Percentiles rank a stretch among this genome's conserved stretches.
These are phyloP conservation scores for Bipolaris victoriae DNA, from an alignment of 2,329 filamentous ascomycete genomes.

Conservation along the genomic window DNA sequence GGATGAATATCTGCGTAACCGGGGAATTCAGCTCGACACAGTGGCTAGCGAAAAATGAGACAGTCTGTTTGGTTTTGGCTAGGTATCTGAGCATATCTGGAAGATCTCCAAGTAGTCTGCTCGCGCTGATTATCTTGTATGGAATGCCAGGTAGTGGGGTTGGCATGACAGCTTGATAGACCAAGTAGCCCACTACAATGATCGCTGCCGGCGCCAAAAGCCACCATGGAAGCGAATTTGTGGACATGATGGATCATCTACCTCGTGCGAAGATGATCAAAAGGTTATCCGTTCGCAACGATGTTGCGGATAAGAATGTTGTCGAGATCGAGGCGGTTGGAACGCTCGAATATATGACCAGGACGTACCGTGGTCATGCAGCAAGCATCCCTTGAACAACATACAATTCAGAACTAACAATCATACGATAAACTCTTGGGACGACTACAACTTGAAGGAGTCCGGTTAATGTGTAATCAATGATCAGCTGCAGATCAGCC, in stretches of 20 bases:
- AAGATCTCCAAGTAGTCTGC: background rate
- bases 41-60: background rate
- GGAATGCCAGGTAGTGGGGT: background rate
- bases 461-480: background rate
- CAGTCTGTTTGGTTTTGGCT: background rate
- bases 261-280: background rate
- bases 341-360: background rate
- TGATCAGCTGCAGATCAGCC: background rate
- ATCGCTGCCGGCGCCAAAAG: background rate
- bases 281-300: background rate
- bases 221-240: background rate
- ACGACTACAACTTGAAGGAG: background rate
- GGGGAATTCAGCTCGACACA: background rate
- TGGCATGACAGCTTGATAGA: background rate
- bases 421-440: background rate
- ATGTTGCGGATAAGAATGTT: background rate
- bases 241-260: background rate
- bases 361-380: background rate
- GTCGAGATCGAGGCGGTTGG: background rate
- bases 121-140: background rate
- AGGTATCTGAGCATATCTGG: background rate
- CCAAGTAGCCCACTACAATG: background rate
- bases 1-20: background rate
- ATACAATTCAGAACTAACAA: background rate
- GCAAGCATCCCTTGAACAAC: background rate